Evolutionary conservation across 2,329 filamentous ascomycete species (phyloP).

Genomic region (Bipolaris victoriae): DNA sequence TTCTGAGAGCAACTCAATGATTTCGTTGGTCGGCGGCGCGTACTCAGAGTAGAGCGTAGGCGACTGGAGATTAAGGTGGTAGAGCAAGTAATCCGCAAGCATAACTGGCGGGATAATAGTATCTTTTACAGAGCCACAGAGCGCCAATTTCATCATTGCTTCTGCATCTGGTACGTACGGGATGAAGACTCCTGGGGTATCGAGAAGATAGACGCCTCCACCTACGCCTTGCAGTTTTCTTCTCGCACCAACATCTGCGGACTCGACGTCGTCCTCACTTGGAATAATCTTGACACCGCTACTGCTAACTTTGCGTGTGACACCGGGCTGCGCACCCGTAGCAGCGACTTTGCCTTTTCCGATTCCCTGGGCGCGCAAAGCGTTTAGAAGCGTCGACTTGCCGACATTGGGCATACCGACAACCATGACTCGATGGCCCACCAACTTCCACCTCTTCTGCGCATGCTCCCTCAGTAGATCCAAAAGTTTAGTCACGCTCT

Average conservation of each 20-base stretch:
- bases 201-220: conserved; percentile 78
- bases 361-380: conserved; percentile 73
- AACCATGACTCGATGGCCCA: conserved; percentile 82
- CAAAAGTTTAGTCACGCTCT: conserved; percentile 50
- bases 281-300: conserved; percentile 79
- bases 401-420: conserved; percentile 99
- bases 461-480: conserved; percentile 60
- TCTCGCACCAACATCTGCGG: conserved; percentile 22
- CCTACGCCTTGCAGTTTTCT: conserved; percentile 43
- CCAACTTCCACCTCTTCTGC: conserved; percentile 64
- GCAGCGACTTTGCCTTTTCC: conserved; percentile 72
- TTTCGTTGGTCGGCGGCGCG: conserved; percentile 83
- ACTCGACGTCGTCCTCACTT: conserved; percentile 55
- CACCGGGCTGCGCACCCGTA: conserved; percentile 85
- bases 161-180: conserved; percentile 86
- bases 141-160: conserved; percentile 92
- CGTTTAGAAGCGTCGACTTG: conserved; percentile 93
- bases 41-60: conserved; percentile 68
- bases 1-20: conserved; percentile 71
- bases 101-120: conserved; percentile 78
- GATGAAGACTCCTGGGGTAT: conserved; percentile 94
- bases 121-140: conserved; percentile 90
- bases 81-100: conserved; percentile 89
- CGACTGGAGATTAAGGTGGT: conserved; percentile 74
- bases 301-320: conserved; percentile 79